phyloP scores from a whole-genome alignment of 2,329 filamentous ascomycete species.

The Onygenales sp. region DNA sequence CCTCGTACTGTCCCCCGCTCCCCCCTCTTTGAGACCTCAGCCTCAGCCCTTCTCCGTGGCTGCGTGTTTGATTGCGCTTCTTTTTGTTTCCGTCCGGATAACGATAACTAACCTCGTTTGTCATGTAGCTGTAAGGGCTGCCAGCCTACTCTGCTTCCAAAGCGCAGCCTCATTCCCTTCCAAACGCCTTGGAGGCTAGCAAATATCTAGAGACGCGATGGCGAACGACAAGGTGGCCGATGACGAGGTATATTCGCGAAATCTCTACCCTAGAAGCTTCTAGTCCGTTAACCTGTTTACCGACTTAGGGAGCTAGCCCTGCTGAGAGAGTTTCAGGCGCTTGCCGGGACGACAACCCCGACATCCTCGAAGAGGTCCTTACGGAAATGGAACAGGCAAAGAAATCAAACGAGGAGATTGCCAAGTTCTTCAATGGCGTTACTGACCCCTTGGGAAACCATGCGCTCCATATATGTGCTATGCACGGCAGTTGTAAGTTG shows the following conservation, averaged over 20 bases:
- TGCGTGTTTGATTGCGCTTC: too few relatives aligned
- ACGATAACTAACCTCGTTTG: too few relatives aligned
- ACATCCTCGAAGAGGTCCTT: constrained; percentile 70
- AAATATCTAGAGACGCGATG: neutral
- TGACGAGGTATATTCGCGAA: constrained; percentile 26
- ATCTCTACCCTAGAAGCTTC: neutral
- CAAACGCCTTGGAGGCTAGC: neutral
- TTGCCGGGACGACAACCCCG: constrained; percentile 84
- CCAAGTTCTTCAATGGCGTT: constrained; percentile 73
- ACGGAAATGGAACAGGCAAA: constrained; percentile 38
- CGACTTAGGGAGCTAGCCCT: constrained; percentile 65
- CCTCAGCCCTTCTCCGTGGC: too few relatives aligned
- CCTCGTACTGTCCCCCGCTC: too few relatives aligned
- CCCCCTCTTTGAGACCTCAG: too few relatives aligned
- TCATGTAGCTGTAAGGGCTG: too few relatives aligned
- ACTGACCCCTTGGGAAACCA: constrained; percentile 80
- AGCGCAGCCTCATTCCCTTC: too few relatives aligned
- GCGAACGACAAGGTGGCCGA: constrained; percentile 28
- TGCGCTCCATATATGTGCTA: constrained; percentile 80
- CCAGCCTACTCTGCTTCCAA: neutral
- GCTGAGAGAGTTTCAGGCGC: constrained; percentile 85
- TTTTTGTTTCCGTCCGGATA: too few relatives aligned
- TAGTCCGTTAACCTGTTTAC: constrained; percentile 5
- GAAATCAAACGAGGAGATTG: constrained; percentile 53
- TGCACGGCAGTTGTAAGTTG: constrained; percentile 69